Base-by-base conservation (phyloP, 148 eudicot species). In the Chenopodium berlandieri region DNA sequence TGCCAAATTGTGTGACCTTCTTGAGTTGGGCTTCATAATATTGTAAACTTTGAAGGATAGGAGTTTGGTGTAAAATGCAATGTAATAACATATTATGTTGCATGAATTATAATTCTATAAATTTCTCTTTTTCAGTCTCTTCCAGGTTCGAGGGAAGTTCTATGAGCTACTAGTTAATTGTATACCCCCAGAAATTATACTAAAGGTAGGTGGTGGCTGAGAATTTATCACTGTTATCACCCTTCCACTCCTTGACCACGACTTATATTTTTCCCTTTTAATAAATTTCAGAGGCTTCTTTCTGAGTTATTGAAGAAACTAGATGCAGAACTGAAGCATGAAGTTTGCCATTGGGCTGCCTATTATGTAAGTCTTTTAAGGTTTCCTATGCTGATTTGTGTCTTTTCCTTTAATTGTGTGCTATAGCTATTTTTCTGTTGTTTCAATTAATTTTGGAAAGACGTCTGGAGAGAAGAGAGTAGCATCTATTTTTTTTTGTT, bases 291-390 rank as follows among this genome's bases (percentile, higher is more conserved):
- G 98, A 92, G 93, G 86, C 90, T 95, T 82, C 91, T 95, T 81
- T 92, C 79, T 83, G 99, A 95, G 81, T 84, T 95, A 65, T 78
- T 95, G 86, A 95, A 91, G 90, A 95, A 95, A 88, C 62, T 93
- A 74, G 99, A 95, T 90, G 90, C 97, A 46, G 99, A 93, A 82
- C 78, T 95, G 71, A 95, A 95, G 85, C 97, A 90, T 88, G 99
- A 95, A 86, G 93, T 95, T 58, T 91, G 94, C 84, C 96, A 94
- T 78, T 95, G 99, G 99, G 99, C 99, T 83, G 97, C 99, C 75
- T 92, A 93, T 86, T 92, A 95, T 90, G 99, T 95, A 88, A 95
- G 97, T 87, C 83, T 31, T 75, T 54, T 32, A 75, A 25, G 62
- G 7, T 27, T 81, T 77, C 48, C n/a, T 17, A 31, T 16, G 56